Base-by-base conservation (phyloP, 805 yeast species). In the Candida nanaspora region DNA sequence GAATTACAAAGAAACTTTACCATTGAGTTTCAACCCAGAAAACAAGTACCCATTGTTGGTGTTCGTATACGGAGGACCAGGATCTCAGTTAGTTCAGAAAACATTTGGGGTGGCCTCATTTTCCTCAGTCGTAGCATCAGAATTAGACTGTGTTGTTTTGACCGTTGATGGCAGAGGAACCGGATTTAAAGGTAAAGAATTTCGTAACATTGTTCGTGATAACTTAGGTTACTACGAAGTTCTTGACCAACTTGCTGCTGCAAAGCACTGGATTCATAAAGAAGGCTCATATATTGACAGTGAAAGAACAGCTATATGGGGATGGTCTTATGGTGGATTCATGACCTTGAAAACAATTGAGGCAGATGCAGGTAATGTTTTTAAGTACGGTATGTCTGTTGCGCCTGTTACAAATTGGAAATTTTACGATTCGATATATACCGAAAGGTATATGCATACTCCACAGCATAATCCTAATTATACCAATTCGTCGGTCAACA, bases 111-210 rank as follows among this genome's bases (percentile, higher is more conserved):
- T 83, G 26, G 69, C 74, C 8, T 63, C 70, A 6, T 89, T 87
- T 61, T 83, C 89, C 45, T 75, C 83, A 23, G 80, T 85, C 10
- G 75, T 84, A 32, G 82, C 96, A 0, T 76, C 96, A 1, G 81
- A 80, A 50, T 68, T 85, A 46, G 72, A 82, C 52, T 86, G 94
- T 2, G 74, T 93, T 37, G 96, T 93, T 8, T 95, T 93, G 1
- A 85, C 95, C 1, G 95, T 93, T 3, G 98, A 93, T 62, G 98
- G 98, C 0, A 76, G 98, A 51, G 98, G 98, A 25, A 93, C 98
- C 1, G 98, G 97, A 0, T 86, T 70, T 61, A 86, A 80, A 63
- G 96, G 96, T 13, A 74, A 81, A 39, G 57, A 74, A 38, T 93
- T 81, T 66, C 77, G 96, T 57, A 74, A 83, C 22, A 59, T 77